These are phyloP conservation scores for Beauveria scarabaeidicola DNA, from an alignment of 2,329 filamentous ascomycete species.

Conservation along the genomic window DNA sequence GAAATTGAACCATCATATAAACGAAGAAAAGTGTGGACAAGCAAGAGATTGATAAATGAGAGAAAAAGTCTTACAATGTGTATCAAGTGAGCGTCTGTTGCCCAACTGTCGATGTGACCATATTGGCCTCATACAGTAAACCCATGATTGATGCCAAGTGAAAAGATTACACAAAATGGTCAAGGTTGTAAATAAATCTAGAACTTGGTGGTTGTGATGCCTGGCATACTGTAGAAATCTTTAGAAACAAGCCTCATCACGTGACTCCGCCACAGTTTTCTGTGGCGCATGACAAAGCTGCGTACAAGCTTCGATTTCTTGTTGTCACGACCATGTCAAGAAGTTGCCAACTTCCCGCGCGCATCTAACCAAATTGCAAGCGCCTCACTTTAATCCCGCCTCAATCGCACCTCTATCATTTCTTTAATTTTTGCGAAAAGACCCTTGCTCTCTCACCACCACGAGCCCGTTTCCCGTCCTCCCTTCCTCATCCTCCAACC, in stretches of 20 bases:
- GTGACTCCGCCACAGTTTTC: not conserved
- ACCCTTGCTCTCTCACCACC: too few species aligned
- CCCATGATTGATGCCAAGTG: not conserved
- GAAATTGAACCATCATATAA: conserved; percentile 30
- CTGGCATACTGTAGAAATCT: not conserved
- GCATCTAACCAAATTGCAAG: not conserved
- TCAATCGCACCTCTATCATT: too few species aligned
- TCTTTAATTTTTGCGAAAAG: too few species aligned
- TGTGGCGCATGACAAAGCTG: conserved; percentile 4
- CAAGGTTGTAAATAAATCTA: not conserved
- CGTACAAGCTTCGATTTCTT: conserved; percentile 2
- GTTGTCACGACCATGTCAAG: not conserved
- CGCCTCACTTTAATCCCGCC: too few species aligned
- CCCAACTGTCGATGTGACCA: not conserved
- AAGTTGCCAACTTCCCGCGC: not conserved
- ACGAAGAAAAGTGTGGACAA: not conserved
- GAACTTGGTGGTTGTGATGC: not conserved
- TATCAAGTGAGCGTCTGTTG: not conserved
- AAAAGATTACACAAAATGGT: not conserved
- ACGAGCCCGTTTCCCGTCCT: not conserved
- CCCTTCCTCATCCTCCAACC: not conserved
- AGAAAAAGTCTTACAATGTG: not conserved
- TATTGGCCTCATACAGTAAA: too few species aligned
- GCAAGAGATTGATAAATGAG: not conserved
- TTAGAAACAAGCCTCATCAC: conserved; percentile 9